Conservation (phyloP, 768 basidiomycete species). For the Trametes punicea region DNA sequence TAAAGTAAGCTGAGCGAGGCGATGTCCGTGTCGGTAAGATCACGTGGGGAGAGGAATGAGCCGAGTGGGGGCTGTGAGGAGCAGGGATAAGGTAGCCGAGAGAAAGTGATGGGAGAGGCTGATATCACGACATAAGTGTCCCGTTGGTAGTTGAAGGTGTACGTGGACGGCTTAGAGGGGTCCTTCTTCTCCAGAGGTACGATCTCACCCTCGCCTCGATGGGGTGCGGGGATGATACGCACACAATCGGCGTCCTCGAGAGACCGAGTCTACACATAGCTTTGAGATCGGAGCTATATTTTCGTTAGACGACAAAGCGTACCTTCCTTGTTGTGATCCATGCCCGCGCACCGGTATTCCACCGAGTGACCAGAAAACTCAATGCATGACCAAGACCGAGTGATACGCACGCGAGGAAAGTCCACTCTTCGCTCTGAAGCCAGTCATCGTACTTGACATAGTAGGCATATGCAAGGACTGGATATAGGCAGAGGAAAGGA, state of each 20-base stretch:
- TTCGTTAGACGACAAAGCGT: conserved; percentile 9
- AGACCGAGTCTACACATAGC: conserved; percentile 46
- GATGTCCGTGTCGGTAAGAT: conserved; percentile 48
- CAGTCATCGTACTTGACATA: conserved; percentile 87
- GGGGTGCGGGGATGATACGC: conserved; percentile 72
- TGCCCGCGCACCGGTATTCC: conserved; percentile 78
- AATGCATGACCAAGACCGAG: conserved; percentile 87
- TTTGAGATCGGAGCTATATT: background rate
- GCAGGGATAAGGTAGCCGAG: conserved; percentile 85
- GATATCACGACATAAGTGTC: conserved; percentile 82
- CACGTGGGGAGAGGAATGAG: conserved; percentile 58
- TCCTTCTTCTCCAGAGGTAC: conserved; percentile 68
- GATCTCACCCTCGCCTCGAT: conserved; percentile 89
- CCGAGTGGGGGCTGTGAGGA: conserved; percentile 65
- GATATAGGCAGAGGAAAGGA: conserved; percentile 80
- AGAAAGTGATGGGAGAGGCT: conserved; percentile 58
- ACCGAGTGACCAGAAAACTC: conserved; percentile 87
- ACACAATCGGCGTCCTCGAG: conserved; percentile 76
- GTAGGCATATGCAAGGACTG: conserved; percentile 86
- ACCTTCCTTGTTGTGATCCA: conserved; percentile 80
- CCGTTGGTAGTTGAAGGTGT: conserved; percentile 90
- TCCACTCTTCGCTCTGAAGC: conserved; percentile 95
- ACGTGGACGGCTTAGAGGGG: conserved; percentile 54
- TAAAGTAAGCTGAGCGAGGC: conserved; percentile 61
- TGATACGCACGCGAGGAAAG: conserved; percentile 85